These are phyloP conservation scores for Lactarius sp. DNA, from an alignment of 768 basidiomycete genomes.

Conservation along the genomic window DNA sequence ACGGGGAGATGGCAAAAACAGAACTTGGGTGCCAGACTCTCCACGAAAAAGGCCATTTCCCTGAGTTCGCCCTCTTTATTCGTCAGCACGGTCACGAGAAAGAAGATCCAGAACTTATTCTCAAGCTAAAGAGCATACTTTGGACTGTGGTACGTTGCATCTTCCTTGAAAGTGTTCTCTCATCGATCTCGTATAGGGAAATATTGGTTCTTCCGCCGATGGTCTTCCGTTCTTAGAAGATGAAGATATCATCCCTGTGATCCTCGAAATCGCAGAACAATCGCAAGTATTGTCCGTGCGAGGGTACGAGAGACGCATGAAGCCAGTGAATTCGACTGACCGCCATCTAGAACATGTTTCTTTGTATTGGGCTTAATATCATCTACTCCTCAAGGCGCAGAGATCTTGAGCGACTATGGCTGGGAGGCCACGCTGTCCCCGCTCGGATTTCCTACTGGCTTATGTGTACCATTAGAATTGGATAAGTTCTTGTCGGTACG, in stretches of 20 bases:
- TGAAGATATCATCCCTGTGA: constrained; percentile 86
- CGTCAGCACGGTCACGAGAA: constrained; percentile 81
- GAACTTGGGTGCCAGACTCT: constrained; percentile 90
- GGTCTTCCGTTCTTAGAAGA: constrained; percentile 95
- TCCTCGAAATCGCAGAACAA: constrained; percentile 87
- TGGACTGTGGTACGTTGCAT: constrained; percentile 78
- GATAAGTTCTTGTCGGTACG: constrained; percentile 71
- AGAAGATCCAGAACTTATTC: constrained; percentile 76
- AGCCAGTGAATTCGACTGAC: background rate
- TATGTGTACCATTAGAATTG: constrained; percentile 86
- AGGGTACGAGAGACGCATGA: constrained; percentile 56
- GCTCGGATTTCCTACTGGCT: constrained; percentile 78
- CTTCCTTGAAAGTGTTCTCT: background rate
- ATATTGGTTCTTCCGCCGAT: constrained; percentile 84
- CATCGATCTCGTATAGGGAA: constrained; percentile 54
- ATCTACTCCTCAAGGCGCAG: constrained; percentile 86
- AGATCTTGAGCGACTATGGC: constrained; percentile 85
- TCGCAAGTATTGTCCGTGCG: constrained; percentile 86
- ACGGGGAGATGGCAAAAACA: constrained; percentile 97
- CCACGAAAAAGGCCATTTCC: constrained; percentile 85
- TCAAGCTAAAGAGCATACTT: constrained; percentile 89
- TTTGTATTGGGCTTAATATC: constrained; percentile 92
- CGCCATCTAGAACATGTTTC: constrained; percentile 77
- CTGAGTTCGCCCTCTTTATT: constrained; percentile 87
- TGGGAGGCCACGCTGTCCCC: constrained; percentile 93